phyloP scores from a whole-genome alignment of 257 asterid species.

The Solanum raphanifolium region DNA sequence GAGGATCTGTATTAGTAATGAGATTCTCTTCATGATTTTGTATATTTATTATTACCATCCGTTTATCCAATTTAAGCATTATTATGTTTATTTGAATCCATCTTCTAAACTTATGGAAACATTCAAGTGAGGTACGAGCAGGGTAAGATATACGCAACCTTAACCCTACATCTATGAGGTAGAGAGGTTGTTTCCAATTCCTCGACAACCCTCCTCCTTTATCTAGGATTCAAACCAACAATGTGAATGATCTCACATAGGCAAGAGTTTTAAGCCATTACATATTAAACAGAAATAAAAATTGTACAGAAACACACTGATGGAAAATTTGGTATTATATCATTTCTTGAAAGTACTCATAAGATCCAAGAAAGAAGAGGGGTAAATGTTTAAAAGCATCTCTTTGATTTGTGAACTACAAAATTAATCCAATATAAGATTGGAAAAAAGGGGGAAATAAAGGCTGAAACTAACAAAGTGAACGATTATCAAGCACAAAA shows the following conservation, averaged over 20 bases:
- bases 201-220: background rate
- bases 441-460: background rate
- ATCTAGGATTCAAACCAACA: background rate
- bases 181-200: background rate
- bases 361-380: background rate
- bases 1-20: slow-evolving; percentile 2
- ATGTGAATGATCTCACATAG: background rate
- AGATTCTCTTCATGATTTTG: slow-evolving; percentile 5
- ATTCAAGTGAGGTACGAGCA: background rate
- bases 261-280: background rate
- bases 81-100: background rate
- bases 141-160: background rate
- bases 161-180: background rate
- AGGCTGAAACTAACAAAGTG: background rate
- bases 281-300: background rate
- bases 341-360: background rate
- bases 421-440: background rate
- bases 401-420: background rate
- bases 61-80: background rate
- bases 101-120: background rate
- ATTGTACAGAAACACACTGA: background rate
- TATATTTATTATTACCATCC: background rate
- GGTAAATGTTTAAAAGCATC: background rate
- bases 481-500: background rate
- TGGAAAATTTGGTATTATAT: background rate